These are phyloP conservation scores for Chlamydomonas eustigma DNA, from an alignment of 139 green algal species.

Conservation along the genomic window DNA sequence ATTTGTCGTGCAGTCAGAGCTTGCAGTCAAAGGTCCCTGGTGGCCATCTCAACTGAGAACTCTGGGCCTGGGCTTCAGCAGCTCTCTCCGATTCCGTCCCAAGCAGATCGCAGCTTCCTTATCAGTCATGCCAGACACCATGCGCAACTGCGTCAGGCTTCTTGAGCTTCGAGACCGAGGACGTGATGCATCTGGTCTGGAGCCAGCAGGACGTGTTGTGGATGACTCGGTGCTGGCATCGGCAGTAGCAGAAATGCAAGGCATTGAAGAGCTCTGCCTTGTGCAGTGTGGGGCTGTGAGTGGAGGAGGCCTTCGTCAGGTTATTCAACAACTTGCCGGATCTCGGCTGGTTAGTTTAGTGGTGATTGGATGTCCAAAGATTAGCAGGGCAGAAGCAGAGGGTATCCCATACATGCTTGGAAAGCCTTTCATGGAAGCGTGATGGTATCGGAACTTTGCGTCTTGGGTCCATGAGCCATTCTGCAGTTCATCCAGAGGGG, in stretches of 20 bases:
- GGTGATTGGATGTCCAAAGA: not conserved
- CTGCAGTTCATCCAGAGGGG: too few species aligned
- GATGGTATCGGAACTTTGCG: too few species aligned
- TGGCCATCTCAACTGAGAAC: not conserved
- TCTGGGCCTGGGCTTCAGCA: constrained; percentile 2
- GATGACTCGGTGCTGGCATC: constrained; percentile 8
- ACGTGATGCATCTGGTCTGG: not conserved
- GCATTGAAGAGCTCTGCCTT: not conserved
- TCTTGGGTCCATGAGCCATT: too few species aligned
- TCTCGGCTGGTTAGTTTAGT: not conserved
- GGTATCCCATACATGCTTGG: not conserved
- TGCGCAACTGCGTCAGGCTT: not conserved
- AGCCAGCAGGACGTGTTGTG: not conserved
- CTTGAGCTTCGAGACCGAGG: not conserved
- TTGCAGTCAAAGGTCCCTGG: not conserved
- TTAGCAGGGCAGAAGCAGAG: not conserved
- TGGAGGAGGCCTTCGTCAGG: not conserved
- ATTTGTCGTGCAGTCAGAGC: too few species aligned
- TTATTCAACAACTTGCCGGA: not conserved
- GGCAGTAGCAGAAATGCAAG: not conserved
- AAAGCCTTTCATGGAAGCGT: not conserved
- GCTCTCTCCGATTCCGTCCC: not conserved
- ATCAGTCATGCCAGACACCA: not conserved
- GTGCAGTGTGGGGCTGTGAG: not conserved
- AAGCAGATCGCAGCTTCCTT: constrained; percentile 10